These are phyloP conservation scores for Pythium scleroteichum DNA, from an alignment of 352 stramenopile species.

Conservation along the genomic window DNA sequence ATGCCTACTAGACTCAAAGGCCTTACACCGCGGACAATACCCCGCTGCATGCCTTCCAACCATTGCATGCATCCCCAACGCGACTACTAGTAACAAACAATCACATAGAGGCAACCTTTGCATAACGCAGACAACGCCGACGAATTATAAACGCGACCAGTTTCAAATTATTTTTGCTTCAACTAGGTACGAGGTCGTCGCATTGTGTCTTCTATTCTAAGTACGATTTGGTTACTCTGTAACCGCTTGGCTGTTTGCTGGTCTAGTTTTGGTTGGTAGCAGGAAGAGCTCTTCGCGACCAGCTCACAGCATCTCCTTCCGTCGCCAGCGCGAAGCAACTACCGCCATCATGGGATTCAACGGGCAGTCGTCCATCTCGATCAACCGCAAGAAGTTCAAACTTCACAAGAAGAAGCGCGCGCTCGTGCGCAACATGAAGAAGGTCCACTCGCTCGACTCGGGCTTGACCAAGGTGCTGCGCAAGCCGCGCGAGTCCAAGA, in stretches of 20 bases:
- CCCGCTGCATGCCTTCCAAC: neutral
- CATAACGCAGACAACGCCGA: neutral
- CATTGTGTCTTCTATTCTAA: conserved; percentile 13
- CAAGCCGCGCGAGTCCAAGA: conserved; percentile 76
- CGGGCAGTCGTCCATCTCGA: conserved; percentile 65
- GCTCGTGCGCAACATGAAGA: conserved; percentile 78
- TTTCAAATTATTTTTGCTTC: neutral
- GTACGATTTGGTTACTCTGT: conserved; percentile 15
- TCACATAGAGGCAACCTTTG: conserved; percentile 13
- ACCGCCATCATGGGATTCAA: conserved; percentile 36
- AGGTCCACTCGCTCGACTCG: conserved; percentile 63
- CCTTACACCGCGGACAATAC: neutral
- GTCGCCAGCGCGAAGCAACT: neutral
- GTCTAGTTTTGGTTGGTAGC: conserved; percentile 32
- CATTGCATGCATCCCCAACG: conserved; percentile 1
- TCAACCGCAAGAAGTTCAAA: conserved; percentile 90
- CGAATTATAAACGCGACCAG: neutral
- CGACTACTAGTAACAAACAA: conserved; percentile 1
- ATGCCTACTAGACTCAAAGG: neutral
- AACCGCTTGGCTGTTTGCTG: conserved; percentile 13
- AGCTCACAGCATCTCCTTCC: neutral
- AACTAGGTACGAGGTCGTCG: neutral
- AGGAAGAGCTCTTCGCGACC: conserved; percentile 16
- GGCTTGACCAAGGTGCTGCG: conserved; percentile 58
- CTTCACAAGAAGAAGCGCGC: conserved; percentile 83